These are phyloP conservation scores for Penstemon barbatus DNA, from an alignment of 257 asterid species.

Conservation along the genomic window DNA sequence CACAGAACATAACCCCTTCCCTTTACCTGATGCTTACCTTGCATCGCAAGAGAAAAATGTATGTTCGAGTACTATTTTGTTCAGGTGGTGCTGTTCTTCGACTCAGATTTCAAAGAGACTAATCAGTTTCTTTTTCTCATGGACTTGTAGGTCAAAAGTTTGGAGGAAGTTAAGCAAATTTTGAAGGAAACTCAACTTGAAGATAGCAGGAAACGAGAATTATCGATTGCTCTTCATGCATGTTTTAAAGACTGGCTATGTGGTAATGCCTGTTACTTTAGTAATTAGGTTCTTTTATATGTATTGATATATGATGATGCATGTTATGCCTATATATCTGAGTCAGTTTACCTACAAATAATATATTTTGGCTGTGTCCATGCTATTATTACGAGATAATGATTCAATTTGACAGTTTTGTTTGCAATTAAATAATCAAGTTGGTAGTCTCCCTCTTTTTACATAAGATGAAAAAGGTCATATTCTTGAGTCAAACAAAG, in stretches of 20 bases:
- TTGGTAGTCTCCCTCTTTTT: neutral
- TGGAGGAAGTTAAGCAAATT: slow-evolving; percentile 72
- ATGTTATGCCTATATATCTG: neutral
- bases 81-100: slow-evolving; percentile 5
- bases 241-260: slow-evolving; percentile 95
- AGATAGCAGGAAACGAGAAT: slow-evolving; percentile 80
- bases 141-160: slow-evolving; percentile 56
- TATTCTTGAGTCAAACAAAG: neutral
- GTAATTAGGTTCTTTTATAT: neutral
- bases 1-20: slow-evolving; percentile 80
- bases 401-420: neutral
- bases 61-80: slow-evolving; percentile 23
- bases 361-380: neutral
- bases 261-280: slow-evolving; percentile 46
- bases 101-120: slow-evolving; percentile 13
- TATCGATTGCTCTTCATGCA: slow-evolving; percentile 76
- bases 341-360: neutral
- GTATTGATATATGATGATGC: slow-evolving; percentile 2
- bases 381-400: neutral
- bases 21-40: slow-evolving; percentile 80
- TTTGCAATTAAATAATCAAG: neutral
- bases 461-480: neutral
- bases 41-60: slow-evolving; percentile 85
- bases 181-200: slow-evolving; percentile 84
- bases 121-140: slow-evolving; percentile 19